Conservation (phyloP, 768 basidiomycete genomes). For the Suillus alpinus region DNA sequence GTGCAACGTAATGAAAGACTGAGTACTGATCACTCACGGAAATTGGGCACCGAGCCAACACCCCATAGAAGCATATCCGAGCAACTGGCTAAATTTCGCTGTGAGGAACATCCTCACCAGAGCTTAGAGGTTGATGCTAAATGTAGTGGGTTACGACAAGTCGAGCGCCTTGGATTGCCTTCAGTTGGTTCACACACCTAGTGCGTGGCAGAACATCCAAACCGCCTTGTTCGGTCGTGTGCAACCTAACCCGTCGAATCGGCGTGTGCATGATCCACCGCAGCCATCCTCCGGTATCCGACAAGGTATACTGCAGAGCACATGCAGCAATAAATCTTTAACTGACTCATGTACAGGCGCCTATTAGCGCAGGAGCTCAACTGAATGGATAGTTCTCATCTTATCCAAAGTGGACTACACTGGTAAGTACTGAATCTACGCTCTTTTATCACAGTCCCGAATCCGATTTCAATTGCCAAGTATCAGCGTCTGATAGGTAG, state of each 20-base stretch:
- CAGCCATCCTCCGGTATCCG: neutral
- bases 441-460: neutral
- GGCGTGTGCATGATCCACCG: neutral
- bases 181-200: slow-evolving; percentile 17
- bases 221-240: neutral
- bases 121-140: neutral
- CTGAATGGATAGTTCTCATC: neutral
- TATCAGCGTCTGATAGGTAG: neutral
- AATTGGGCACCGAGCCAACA: slow-evolving; percentile 89
- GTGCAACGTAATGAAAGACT: slow-evolving; percentile 1
- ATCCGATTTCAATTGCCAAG: neutral
- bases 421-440: neutral
- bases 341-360: neutral
- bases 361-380: neutral
- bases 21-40: slow-evolving; percentile 56
- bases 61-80: slow-evolving; percentile 69
- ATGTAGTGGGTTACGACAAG: neutral
- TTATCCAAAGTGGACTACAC: neutral
- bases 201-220: neutral
- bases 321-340: neutral
- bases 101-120: slow-evolving; percentile 20
- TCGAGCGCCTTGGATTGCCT: slow-evolving; percentile 13
- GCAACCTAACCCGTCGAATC: neutral
- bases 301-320: neutral
- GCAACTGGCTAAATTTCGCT: slow-evolving; percentile 49